Evolutionary conservation across 345 rosid genomes (phyloP).

Genomic region (Cochlearia excelsa): DNA sequence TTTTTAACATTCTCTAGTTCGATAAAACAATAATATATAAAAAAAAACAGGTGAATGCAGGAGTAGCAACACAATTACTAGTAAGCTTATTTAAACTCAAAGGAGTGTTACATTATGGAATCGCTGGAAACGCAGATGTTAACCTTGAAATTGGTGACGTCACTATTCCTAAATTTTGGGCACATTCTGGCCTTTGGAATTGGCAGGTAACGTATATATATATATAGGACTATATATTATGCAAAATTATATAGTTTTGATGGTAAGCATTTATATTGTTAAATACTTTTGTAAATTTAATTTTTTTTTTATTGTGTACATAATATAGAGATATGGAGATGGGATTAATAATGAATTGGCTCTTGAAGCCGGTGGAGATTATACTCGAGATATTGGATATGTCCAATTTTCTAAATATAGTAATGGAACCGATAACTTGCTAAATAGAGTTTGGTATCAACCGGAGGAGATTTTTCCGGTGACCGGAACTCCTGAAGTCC

Average conservation of each 20-base stretch:
- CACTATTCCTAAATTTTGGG: conserved; percentile 63
- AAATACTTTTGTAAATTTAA: too few relatives aligned
- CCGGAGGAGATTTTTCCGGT: conserved; percentile 73
- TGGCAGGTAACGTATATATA: conserved; percentile 49
- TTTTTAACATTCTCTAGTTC: too few relatives aligned
- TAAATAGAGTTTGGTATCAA: conserved; percentile 71
- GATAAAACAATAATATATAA: too few relatives aligned
- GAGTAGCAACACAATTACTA: conserved; percentile 53
- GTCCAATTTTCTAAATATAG: conserved; percentile 43
- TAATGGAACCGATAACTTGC: conserved; percentile 40
- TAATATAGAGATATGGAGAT: conserved; percentile 52
- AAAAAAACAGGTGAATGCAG: conserved; percentile 61
- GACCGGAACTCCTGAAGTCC: conserved; percentile 60
- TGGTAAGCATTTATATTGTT: too few relatives aligned
- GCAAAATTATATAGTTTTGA: too few relatives aligned
- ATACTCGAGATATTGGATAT: conserved; percentile 55
- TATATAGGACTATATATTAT: too few relatives aligned
- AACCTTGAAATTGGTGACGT: conserved; percentile 61
- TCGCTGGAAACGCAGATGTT: conserved; percentile 69
- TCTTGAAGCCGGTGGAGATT: conserved; percentile 66
- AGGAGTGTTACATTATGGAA: conserved; percentile 74
- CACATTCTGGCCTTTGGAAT: conserved; percentile 73
- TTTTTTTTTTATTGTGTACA: too few relatives aligned
- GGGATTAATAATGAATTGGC: conserved; percentile 52
- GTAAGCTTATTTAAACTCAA: conserved; percentile 50